These are phyloP conservation scores for Penicillium parvum DNA, from an alignment of 495 filamentous ascomycete genomes.

Conservation along the genomic window DNA sequence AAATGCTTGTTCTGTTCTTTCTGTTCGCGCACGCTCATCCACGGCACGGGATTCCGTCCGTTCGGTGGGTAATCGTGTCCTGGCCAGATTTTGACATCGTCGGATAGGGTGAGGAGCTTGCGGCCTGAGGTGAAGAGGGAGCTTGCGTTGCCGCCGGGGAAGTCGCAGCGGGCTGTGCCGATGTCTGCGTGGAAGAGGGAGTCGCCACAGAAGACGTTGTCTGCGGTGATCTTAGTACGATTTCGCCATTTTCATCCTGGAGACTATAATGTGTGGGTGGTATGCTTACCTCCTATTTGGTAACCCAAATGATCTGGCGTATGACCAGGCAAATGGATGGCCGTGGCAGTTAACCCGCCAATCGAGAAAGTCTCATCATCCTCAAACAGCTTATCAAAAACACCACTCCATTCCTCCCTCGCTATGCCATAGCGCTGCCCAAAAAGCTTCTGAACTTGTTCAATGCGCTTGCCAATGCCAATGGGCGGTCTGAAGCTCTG, in stretches of 20 bases:
- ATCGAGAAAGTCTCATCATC: conserved; percentile 51
- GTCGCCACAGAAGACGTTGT: conserved; percentile 59
- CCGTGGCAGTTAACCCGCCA: conserved; percentile 42
- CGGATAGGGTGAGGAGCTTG: conserved; percentile 44
- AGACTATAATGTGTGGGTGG: too few relatives aligned
- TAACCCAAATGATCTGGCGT: conserved; percentile 62
- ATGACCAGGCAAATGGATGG: conserved; percentile 56
- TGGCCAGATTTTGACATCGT: conserved; percentile 44
- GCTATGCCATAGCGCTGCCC: conserved; percentile 44
- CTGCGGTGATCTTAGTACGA: too few relatives aligned
- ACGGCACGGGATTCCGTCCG: conserved; percentile 33
- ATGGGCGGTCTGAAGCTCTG: conserved; percentile 32
- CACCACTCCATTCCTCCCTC: conserved; percentile 32
- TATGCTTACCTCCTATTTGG: conserved; percentile 41
- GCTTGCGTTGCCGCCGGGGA: conserved; percentile 50
- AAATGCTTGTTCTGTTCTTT: conserved; percentile 50
- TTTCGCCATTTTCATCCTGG: too few relatives aligned
- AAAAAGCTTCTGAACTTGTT: conserved; percentile 47
- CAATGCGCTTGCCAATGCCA: conserved; percentile 53
- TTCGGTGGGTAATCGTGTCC: conserved; percentile 49
- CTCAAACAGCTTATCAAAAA: conserved; percentile 50
- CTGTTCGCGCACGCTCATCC: conserved; percentile 49
- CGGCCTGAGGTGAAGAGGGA: conserved; percentile 42
- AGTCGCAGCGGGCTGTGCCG: conserved; percentile 57
- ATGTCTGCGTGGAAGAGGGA: conserved; percentile 57